A percentile compares a stretch with the other conserved stretches of the same genome.
These are phyloP conservation scores for Dictyostelium firmibasis DNA, from an alignment of 78 protist species.

Conservation along the genomic window DNA sequence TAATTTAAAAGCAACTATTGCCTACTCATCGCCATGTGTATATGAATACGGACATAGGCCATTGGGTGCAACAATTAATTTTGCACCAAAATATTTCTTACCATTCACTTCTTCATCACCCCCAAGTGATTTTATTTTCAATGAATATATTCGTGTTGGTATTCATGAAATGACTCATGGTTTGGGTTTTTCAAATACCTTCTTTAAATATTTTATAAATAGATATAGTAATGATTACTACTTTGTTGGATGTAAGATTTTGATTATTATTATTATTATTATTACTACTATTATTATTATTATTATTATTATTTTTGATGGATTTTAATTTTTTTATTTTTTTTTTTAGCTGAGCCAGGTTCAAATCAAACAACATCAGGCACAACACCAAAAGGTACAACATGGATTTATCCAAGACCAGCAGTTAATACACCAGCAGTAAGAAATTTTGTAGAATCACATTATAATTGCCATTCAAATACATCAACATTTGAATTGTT, in stretches of 20 bases:
- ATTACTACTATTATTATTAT: background rate
- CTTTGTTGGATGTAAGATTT: background rate
- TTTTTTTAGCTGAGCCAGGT: background rate
- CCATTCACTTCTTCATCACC: background rate
- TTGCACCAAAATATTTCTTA: conserved; percentile 16
- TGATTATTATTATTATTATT: background rate
- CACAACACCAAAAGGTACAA: conserved; percentile 39
- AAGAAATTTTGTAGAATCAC: background rate
- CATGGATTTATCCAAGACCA: background rate
- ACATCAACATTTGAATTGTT: background rate
- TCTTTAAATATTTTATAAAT: background rate
- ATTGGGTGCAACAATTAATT: conserved; percentile 15
- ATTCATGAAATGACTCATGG: conserved; percentile 71
- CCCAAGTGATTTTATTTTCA: background rate
- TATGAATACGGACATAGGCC: background rate
- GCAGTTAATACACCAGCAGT: conserved; percentile 10
- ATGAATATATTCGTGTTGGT: conserved; percentile 58
- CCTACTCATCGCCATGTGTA: background rate
- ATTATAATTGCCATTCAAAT: background rate
- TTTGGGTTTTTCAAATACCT: conserved; percentile 20
- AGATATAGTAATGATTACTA: background rate
- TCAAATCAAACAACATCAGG: background rate
- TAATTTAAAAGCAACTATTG: conserved; percentile 5
- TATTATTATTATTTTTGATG: background rate
- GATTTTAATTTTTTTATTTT: background rate